Evolutionary conservation across 768 basidiomycete species (phyloP).

Genomic region (Leccinum aurantiacum): DNA sequence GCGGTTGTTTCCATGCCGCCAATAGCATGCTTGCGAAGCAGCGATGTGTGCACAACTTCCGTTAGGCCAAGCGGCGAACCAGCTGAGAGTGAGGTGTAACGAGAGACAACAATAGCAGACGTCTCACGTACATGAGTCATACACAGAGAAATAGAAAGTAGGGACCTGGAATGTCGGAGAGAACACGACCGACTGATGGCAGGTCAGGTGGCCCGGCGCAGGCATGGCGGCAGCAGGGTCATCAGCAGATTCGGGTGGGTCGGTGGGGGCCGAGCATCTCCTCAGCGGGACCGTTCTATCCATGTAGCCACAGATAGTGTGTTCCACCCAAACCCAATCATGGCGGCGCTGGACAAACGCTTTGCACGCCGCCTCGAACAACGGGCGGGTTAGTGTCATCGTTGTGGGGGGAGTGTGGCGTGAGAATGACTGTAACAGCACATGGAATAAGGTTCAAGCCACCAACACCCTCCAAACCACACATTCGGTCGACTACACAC

Average conservation of each 20-base stretch:
- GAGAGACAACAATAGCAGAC: slow-evolving; percentile 11
- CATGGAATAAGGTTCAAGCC: slow-evolving; percentile 61
- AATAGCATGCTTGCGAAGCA: slow-evolving; percentile 56
- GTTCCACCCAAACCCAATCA: slow-evolving; percentile 66
- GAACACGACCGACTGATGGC: slow-evolving; percentile 68
- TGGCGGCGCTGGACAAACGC: slow-evolving; percentile 42
- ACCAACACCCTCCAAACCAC: slow-evolving; percentile 28
- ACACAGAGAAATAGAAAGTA: slow-evolving; percentile 76
- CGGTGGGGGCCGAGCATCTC: slow-evolving; percentile 1
- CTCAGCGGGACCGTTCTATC: slow-evolving; percentile 36
- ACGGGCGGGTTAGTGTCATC: slow-evolving; percentile 46
- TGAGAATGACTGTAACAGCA: slow-evolving; percentile 45
- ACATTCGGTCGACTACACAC: slow-evolving; percentile 26
- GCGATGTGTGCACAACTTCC: slow-evolving; percentile 53
- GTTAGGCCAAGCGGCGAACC: slow-evolving; percentile 61
- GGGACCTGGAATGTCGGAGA: slow-evolving; percentile 82
- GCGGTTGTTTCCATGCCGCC: slow-evolving; percentile 45
- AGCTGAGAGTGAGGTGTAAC: slow-evolving; percentile 40
- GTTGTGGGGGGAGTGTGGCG: slow-evolving; percentile 28
- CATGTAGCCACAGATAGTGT: slow-evolving; percentile 55
- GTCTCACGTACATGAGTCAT: slow-evolving; percentile 60
- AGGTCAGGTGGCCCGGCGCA: slow-evolving; percentile 39
- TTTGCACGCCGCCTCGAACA: slow-evolving; percentile 63
- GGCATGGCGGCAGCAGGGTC: slow-evolving; percentile 40
- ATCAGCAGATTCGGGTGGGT: slow-evolving; percentile 26